phyloP scores from a whole-genome alignment of 208 protist genomes.

The Trypanosoma avium region DNA sequence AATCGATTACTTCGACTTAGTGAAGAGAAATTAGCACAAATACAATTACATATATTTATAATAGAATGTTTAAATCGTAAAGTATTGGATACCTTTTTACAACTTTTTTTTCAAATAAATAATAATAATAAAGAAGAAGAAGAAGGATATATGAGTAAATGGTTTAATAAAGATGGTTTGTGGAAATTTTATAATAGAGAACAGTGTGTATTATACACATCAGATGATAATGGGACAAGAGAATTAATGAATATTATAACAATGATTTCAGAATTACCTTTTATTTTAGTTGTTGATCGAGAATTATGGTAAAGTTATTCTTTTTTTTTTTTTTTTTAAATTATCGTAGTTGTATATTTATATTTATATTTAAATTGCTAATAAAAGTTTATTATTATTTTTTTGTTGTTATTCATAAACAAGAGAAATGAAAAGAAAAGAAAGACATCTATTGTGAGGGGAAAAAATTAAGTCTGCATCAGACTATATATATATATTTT shows the following conservation, averaged over 20 bases:
- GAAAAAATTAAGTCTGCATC: too few species aligned
- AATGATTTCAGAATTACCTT: constrained; percentile 40
- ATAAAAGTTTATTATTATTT: background rate
- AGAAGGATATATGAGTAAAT: constrained; percentile 17
- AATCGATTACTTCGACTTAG: constrained; percentile 20
- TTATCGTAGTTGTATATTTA: constrained; percentile 14
- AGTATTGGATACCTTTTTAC: constrained; percentile 35
- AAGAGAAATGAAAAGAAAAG: too few species aligned
- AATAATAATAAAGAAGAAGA: too few species aligned
- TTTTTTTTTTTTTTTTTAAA: background rate
- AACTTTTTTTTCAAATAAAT: constrained; percentile 38
- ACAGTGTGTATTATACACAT: constrained; percentile 30
- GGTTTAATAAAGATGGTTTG: constrained; percentile 27
- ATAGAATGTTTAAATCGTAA: constrained; percentile 46
- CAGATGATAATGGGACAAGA: constrained; percentile 19
- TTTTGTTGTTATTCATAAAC: background rate
- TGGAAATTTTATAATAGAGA: constrained; percentile 42
- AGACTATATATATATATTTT: too few species aligned
- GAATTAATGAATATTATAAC: constrained; percentile 35
- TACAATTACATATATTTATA: constrained; percentile 50
- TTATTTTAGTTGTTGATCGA: constrained; percentile 39
- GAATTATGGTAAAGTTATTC: constrained; percentile 33
- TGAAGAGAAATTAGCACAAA: constrained; percentile 30
- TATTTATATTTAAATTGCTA: constrained; percentile 2
- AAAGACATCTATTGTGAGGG: too few species aligned